Base-by-base conservation (phyloP, 768 basidiomycete species). In the Cyathus striatus region DNA sequence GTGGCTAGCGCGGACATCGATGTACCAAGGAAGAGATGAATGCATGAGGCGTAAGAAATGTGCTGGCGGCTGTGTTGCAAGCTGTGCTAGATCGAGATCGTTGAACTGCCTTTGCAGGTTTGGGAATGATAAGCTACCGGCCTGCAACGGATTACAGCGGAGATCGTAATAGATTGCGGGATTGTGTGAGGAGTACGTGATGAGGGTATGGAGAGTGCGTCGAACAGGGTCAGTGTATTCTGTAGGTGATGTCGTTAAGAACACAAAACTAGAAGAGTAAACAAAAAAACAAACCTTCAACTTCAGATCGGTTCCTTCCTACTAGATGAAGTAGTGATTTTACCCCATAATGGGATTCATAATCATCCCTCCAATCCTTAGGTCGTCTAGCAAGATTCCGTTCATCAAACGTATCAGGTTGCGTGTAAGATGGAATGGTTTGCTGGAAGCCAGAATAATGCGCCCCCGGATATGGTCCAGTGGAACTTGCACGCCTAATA, bases 21-120 rank as follows among this genome's bases (percentile, higher is more conserved):
- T 72, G 59, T 75, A 81, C 84, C 84, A 86, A 0, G 84, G 83
- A 1, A 82, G 60, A 25, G 65, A 62, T 0, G 72, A 60, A 57
- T 82, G 79, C 51, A 69, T 78, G 39, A 86, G 52, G 10, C 79
- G 77, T 65, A 85, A 72, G 43, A 59, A 60, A 4, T 61, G 52
- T 0, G 73, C 61, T 1, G 78, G 68, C 1, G 81, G 81, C 30
- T 65, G 63, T 12, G 75, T 76, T 18, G 73, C 76, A 40, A 77
- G 67, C 34, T 77, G 78, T 10, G 68, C 64, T 48, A 81, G 69
- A 52, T 85, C 81, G 39, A 67, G 68, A 4, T 56, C 47, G 46
- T 73, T 75, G 24, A 65, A 65, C 1, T 52, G 58, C 3, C 75
- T 72, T 6, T 59, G 48, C 18, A 81, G 58, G 16, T 59, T 69